These are phyloP conservation scores for Vitis riparia DNA, from an alignment of 164 flowering plant genomes.

Conservation along the genomic window DNA sequence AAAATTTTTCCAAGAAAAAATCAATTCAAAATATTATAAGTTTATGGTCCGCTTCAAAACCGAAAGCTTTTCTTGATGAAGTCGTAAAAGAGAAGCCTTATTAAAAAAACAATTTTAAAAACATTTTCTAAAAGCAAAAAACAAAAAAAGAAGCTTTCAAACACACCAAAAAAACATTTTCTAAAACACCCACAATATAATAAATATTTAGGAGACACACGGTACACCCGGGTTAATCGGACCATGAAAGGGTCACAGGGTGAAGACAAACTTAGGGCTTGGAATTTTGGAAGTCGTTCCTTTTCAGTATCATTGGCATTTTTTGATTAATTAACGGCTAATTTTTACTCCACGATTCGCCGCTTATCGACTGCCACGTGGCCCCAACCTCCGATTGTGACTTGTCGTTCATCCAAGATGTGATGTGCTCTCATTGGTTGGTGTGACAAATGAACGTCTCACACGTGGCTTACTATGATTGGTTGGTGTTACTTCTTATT, in stretches of 20 bases:
- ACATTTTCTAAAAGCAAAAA: too few species aligned
- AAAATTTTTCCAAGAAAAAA: too few species aligned
- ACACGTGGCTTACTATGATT: not conserved
- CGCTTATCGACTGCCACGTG: conserved; percentile 19
- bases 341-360: conserved; percentile 14
- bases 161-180: too few species aligned
- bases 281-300: conserved; percentile 12
- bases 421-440: conserved; percentile 4
- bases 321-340: conserved; percentile 13
- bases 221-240: too few species aligned
- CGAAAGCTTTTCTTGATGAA: too few species aligned
- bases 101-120: too few species aligned
- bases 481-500: not conserved
- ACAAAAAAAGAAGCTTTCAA: too few species aligned
- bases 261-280: conserved; percentile 8
- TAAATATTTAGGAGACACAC: too few species aligned
- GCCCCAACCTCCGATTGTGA: not conserved
- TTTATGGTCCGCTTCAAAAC: too few species aligned
- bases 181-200: too few species aligned
- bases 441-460: not conserved
- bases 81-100: too few species aligned
- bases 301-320: not conserved
- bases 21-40: too few species aligned
- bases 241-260: not conserved
- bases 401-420: not conserved